A percentile compares a stretch with the other conserved stretches of the same genome.
Evolutionary conservation across 1,139 yeast species (phyloP).

Genomic region (Candida sp.): DNA sequence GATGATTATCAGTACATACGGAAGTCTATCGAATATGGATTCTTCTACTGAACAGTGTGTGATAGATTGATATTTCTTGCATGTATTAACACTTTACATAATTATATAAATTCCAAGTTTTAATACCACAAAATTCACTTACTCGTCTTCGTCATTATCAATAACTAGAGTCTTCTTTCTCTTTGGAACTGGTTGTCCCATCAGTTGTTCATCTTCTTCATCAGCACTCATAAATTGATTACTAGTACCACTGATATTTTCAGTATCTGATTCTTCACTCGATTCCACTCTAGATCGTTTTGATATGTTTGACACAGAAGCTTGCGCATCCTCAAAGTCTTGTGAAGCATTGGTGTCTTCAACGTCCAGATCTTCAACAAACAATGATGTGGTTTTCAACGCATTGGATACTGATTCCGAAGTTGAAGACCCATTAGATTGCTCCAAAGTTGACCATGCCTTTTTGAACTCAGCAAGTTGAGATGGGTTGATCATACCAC

Average conservation of each 20-base stretch:
- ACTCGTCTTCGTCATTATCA: conserved; percentile 23
- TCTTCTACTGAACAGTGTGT: conserved; percentile 34
- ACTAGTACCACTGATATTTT: neutral
- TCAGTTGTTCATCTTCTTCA: conserved; percentile 19
- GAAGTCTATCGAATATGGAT: conserved; percentile 32
- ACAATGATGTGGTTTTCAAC: conserved; percentile 14
- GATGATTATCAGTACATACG: conserved; percentile 71
- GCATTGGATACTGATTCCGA: conserved; percentile 22
- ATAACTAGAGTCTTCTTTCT: conserved; percentile 14
- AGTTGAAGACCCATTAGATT: conserved; percentile 10
- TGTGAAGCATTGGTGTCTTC: conserved; percentile 8
- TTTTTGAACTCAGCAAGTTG: conserved; percentile 36
- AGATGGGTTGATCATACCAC: conserved; percentile 36
- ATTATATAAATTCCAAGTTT: neutral
- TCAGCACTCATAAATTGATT: conserved; percentile 12
- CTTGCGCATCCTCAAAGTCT: conserved; percentile 4
- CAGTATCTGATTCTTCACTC: conserved; percentile 3
- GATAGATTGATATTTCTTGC: conserved; percentile 18
- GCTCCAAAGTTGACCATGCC: conserved; percentile 33
- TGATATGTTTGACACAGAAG: neutral
- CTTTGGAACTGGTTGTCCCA: conserved; percentile 1
- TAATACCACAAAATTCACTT: no score
- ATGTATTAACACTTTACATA: conserved; percentile 3
- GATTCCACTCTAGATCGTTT: conserved; percentile 6
- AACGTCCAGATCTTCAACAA: conserved; percentile 16